Conservation (phyloP, 345 rosid species). For the Clarkia xantiana region DNA sequence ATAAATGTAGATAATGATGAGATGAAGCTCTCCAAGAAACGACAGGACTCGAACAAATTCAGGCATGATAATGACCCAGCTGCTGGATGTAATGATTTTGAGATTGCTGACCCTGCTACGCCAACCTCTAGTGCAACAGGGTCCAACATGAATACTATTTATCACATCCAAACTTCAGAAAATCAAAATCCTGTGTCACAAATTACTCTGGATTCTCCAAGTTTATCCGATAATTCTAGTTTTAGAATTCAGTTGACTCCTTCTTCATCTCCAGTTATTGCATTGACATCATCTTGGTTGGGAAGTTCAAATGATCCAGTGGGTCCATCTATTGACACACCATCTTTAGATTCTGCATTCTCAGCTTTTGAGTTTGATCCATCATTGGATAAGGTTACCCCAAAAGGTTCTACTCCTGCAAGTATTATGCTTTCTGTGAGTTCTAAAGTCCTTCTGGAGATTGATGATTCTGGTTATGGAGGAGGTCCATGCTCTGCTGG, state of each 20-base stretch:
- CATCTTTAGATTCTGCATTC: conserved; percentile 54
- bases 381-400: conserved; percentile 52
- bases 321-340: conserved; percentile 29
- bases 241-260: conserved; percentile 38
- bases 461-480: conserved; percentile 91
- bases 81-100: conserved; percentile 31
- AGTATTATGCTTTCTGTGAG: conserved; percentile 43
- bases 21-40: conserved; percentile 21
- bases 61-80: conserved; percentile 27
- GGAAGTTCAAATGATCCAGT: conserved; percentile 47
- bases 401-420: conserved; percentile 43
- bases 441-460: conserved; percentile 63
- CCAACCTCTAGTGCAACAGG: conserved; percentile 45
- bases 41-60: conserved; percentile 36
- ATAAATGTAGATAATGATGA: conserved; percentile 35
- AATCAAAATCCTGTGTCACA: conserved; percentile 56
- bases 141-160: conserved; percentile 20
- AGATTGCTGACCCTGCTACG: conserved; percentile 34
- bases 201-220: conserved; percentile 51
- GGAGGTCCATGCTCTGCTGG: conserved; percentile 99
- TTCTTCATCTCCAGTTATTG: conserved; percentile 60
- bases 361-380: conserved; percentile 56
- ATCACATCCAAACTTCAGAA: conserved; percentile 35
- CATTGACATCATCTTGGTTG: conserved; percentile 80
- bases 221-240: conserved; percentile 67